Conservation (phyloP, 2,329 filamentous ascomycete genomes). For the Camillea tinctor region DNA sequence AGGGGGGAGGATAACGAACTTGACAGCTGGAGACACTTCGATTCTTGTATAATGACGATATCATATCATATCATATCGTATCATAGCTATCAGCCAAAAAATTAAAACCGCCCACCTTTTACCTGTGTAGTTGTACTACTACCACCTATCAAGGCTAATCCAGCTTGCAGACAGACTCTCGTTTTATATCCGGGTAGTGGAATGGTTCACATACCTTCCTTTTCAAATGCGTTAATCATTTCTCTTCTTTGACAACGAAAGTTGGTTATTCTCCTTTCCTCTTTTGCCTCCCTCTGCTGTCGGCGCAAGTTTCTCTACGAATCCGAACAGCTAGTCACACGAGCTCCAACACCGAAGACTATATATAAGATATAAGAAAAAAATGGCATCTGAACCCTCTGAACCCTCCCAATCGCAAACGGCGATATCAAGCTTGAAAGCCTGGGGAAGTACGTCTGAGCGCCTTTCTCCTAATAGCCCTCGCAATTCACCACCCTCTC, state of each 20-base stretch:
- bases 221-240: neutral
- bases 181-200: neutral
- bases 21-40: neutral
- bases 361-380: conserved; percentile 22
- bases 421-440: conserved; percentile 37
- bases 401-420: conserved; percentile 36
- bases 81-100: no score
- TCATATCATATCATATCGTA: neutral
- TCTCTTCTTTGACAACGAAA: neutral
- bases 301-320: neutral
- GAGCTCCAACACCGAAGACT: neutral
- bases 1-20: neutral
- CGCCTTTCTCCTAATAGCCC: neutral
- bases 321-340: neutral
- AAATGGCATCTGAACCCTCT: conserved; percentile 27
- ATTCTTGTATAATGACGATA: neutral
- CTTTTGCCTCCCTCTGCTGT: no score
- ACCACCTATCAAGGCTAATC: no score
- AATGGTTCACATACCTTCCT: neutral
- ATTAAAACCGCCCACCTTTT: no score
- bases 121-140: no score
- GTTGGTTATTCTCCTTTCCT: neutral
- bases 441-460: conserved; percentile 49
- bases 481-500: no score
- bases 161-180: neutral